Evolutionary conservation across 2,329 filamentous ascomycete genomes (phyloP).

Genomic region (Aureobasidium sp.): DNA sequence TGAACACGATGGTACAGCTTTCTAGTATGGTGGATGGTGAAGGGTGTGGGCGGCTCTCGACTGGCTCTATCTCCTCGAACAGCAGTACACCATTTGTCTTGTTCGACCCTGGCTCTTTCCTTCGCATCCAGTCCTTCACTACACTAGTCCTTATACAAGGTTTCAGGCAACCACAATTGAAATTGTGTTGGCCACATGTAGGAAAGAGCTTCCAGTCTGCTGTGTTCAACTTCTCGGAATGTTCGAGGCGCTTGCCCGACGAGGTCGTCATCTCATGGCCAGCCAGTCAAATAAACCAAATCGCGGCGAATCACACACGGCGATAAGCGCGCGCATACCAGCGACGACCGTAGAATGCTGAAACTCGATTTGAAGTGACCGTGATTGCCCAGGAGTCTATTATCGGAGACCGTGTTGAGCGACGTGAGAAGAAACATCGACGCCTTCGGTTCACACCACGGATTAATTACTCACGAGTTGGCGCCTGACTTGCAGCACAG

Average conservation of each 20-base stretch:
- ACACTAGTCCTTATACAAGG: neutral
- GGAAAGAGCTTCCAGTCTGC: neutral
- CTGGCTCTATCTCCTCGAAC: neutral
- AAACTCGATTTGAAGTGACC: too few species aligned
- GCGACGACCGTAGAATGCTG: neutral
- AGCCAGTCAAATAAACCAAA: neutral
- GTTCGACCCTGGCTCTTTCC: neutral
- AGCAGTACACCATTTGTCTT: neutral
- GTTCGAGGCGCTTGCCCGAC: neutral
- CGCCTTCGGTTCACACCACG: neutral
- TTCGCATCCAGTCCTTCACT: neutral
- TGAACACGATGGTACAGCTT: neutral
- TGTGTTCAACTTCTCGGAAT: neutral
- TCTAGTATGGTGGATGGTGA: neutral
- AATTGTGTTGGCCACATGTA: neutral
- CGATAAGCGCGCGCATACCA: neutral
- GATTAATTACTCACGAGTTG: neutral
- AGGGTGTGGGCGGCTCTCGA: neutral
- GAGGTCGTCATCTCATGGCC: neutral
- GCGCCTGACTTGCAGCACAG: neutral
- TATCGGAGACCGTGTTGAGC: neutral
- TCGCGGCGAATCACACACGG: neutral
- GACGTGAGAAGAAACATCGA: neutral
- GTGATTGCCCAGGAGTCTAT: too few species aligned
- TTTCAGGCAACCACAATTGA: neutral